A percentile compares a stretch with the other conserved stretches of the same genome.
phyloP scores from a whole-genome alignment of 2,329 filamentous ascomycete species.

The Pseudogymnoascus sp. region DNA sequence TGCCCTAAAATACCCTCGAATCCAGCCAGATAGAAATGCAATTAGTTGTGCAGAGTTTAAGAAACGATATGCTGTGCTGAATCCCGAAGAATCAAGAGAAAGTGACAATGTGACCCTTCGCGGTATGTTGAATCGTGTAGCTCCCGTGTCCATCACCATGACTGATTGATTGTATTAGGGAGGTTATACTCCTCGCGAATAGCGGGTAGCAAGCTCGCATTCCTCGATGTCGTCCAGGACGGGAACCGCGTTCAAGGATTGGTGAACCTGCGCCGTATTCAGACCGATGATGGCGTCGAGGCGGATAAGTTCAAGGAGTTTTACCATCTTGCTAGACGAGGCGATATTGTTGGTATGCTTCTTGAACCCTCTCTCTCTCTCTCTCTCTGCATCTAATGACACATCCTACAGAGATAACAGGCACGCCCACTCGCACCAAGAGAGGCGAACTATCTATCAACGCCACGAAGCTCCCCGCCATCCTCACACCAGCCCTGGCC shows the following conservation, averaged over 20 bases:
- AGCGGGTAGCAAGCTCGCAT: constrained; percentile 71
- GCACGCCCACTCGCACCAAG: constrained; percentile 60
- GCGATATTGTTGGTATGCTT: constrained; percentile 69
- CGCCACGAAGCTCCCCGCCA: constrained; percentile 58
- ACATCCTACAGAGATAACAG: constrained; percentile 48
- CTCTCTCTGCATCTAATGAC: constrained; percentile 14
- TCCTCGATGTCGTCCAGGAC: constrained; percentile 72
- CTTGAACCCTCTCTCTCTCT: constrained; percentile 28
- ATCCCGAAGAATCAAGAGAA: constrained; percentile 23
- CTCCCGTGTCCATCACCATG: constrained; percentile 4
- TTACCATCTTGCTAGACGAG: constrained; percentile 62
- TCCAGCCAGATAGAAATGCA: constrained; percentile 29
- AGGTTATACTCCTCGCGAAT: constrained; percentile 66
- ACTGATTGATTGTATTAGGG: constrained; percentile 42
- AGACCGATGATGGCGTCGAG: constrained; percentile 28
- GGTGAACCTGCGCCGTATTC: constrained; percentile 54
- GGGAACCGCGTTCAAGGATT: constrained; percentile 68
- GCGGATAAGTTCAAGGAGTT: constrained; percentile 49
- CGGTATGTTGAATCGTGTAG: constrained; percentile 20
- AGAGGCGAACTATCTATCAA: constrained; percentile 71
- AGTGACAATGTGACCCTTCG: constrained; percentile 20
- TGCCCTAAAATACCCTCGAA: constrained; percentile 50
- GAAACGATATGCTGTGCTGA: constrained; percentile 32
- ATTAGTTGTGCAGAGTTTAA: constrained; percentile 29
- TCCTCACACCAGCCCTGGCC: constrained; percentile 73